Base-by-base conservation (phyloP, 805 yeast species). In the Ogataea zsoltii region DNA sequence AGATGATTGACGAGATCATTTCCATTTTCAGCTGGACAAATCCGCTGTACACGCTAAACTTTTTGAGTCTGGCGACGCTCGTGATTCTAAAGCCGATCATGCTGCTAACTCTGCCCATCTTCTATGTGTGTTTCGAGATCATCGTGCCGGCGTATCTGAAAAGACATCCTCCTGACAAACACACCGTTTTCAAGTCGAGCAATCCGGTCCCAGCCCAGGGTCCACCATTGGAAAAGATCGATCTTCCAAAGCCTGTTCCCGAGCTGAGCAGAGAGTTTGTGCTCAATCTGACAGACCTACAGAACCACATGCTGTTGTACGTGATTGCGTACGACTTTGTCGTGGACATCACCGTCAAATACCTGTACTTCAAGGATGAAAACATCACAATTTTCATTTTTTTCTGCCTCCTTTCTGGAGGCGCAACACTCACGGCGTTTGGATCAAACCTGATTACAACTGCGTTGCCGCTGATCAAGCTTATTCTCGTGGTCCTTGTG, bases 201-300 rank as follows among this genome's bases (percentile, higher is more conserved):
- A 75, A 75, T 51, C 78, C 77, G 2, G 62, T 70, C 0, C 76
- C 81, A 2, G 71, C 80, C 1, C 68, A 72, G 23, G 82, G 80
- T 0, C 80, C 80, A 4, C 74, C 80, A 1, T 54, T 85, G 32
- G 56, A 68, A 34, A 68, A 70, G 11, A 72, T 78, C 19, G 74
- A 68, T 28, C 57, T 75, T 2, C 87, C 89, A 2, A 79, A 77
- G 49, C 94, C 95, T 0, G 86, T 83, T 7, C 85, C 91, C 4
- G 89, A 88, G 62, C 71, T 86, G 40, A 82, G 91, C 26, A 72
- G 86, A 44, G 96, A 89, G 60, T 89, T 88, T 59, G 65, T 84
- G 16, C 60, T 88, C 45, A 89, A 89, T 60, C 69, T 87, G 56
- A 87, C 95, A 1, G 96, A 89, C 67, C 69, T 88, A 47, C 96